These are phyloP conservation scores for Flueggea neowawraea DNA, from an alignment of 441 rosid species.

Conservation along the genomic window DNA sequence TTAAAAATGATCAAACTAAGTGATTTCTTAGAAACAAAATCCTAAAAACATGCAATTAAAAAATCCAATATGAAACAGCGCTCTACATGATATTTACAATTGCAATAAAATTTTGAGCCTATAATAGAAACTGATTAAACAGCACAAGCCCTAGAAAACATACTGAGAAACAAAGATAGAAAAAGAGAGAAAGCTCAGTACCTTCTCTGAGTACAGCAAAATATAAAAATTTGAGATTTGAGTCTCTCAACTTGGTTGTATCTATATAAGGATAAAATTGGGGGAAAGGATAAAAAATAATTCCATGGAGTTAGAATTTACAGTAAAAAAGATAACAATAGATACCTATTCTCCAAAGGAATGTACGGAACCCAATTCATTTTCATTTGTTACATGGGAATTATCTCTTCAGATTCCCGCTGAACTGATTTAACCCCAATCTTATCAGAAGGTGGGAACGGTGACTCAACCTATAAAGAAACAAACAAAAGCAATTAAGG, in stretches of 20 bases:
- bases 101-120: no score
- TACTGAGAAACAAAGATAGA: background rate
- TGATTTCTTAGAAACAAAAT: no score
- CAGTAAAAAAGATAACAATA: constrained; percentile 1
- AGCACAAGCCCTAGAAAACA: background rate
- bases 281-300: constrained; percentile 3
- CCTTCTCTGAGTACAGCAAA: constrained; percentile 91
- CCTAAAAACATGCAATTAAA: no score
- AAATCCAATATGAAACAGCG: no score
- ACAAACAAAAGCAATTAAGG: background rate
- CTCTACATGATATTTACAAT: no score
- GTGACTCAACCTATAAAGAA: constrained; percentile 66
- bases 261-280: constrained; percentile 39
- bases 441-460: constrained; percentile 96
- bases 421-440: constrained; percentile 94
- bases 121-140: no score
- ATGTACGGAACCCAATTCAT: constrained; percentile 99
- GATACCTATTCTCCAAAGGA: constrained; percentile 82
- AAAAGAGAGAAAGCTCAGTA: constrained; percentile 15
- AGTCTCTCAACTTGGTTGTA: constrained; percentile 71
- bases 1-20: no score
- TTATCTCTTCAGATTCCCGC: constrained; percentile 86
- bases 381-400: constrained; percentile 98
- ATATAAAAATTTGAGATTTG: constrained; percentile 66
- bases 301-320: background rate